These are phyloP conservation scores for Ophiostoma ips DNA, from an alignment of 2,329 filamentous ascomycete genomes.

Conservation along the genomic window DNA sequence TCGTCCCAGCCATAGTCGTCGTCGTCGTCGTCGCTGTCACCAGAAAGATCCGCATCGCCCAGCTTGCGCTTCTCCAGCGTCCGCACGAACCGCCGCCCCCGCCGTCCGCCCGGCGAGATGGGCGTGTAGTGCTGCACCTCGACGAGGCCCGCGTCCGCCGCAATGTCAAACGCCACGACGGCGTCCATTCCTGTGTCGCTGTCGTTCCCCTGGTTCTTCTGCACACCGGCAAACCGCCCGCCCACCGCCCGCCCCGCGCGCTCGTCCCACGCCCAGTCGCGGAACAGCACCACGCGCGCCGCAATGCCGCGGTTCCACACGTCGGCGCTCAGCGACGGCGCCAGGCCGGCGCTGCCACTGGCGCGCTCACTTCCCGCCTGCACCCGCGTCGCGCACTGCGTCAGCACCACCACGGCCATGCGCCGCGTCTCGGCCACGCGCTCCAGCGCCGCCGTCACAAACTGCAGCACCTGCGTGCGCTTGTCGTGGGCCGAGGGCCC, in stretches of 20 bases:
- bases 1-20: conserved; percentile 64
- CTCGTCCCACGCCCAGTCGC: conserved; percentile 52
- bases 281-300: conserved; percentile 62
- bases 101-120: conserved; percentile 6
- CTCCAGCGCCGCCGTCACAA: conserved; percentile 55
- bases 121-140: conserved; percentile 29
- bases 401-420: conserved; percentile 61
- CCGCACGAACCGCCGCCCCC: conserved; percentile 17
- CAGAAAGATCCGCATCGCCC: conserved; percentile 43
- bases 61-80: conserved; percentile 49
- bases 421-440: conserved; percentile 62
- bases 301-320: conserved; percentile 71
- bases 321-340: conserved; percentile 58
- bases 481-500: conserved; percentile 9
- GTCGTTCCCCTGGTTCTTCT: conserved; percentile 47
- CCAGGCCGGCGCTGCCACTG: conserved; percentile 54
- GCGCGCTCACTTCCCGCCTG: conserved; percentile 44
- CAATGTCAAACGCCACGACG: conserved; percentile 36
- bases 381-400: conserved; percentile 73
- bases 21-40: conserved; percentile 38
- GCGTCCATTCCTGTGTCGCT: conserved; percentile 26
- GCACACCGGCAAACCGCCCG: conserved; percentile 46
- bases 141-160: conserved; percentile 24
- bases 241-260: conserved; percentile 24
- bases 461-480: conserved; percentile 37